Evolutionary conservation across 1,284 basidiomycete species (phyloP).

Genomic region (Baeospora myosura): DNA sequence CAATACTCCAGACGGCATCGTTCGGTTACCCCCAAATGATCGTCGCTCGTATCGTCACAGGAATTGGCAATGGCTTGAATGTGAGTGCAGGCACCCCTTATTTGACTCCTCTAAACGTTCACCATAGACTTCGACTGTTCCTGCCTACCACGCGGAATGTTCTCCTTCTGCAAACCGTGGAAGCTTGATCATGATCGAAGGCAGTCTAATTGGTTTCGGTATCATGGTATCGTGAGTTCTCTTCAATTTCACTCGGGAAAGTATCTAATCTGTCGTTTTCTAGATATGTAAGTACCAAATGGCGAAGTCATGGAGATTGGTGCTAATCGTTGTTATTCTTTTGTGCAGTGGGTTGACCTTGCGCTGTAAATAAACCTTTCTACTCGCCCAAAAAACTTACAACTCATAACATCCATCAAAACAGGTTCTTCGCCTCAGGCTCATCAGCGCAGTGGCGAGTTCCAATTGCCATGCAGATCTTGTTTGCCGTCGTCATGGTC

Average conservation of each 20-base stretch:
- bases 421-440: slow-evolving; percentile 40
- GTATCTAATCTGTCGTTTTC: background rate
- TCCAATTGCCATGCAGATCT: slow-evolving; percentile 62
- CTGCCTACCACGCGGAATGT: slow-evolving; percentile 61
- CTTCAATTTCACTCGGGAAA: background rate
- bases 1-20: slow-evolving; percentile 58
- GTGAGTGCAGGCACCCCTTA: slow-evolving; percentile 28
- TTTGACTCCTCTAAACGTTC: background rate
- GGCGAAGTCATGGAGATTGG: too few species aligned
- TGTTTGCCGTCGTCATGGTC: slow-evolving; percentile 57
- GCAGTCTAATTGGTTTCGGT: slow-evolving; percentile 62
- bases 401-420: background rate
- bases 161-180: slow-evolving; percentile 55
- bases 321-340: too few species aligned
- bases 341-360: too few species aligned
- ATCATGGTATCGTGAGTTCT: slow-evolving; percentile 60
- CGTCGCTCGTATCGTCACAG: slow-evolving; percentile 55
- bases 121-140: slow-evolving; percentile 52
- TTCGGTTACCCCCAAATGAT: slow-evolving; percentile 52
- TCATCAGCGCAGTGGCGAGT: slow-evolving; percentile 62
- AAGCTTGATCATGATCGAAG: slow-evolving; percentile 63
- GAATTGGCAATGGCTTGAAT: slow-evolving; percentile 65
- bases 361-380: background rate
- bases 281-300: too few species aligned
- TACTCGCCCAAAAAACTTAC: background rate